phyloP scores from a whole-genome alignment of 2,329 filamentous ascomycete species.

The Xylariaceae sp. region DNA sequence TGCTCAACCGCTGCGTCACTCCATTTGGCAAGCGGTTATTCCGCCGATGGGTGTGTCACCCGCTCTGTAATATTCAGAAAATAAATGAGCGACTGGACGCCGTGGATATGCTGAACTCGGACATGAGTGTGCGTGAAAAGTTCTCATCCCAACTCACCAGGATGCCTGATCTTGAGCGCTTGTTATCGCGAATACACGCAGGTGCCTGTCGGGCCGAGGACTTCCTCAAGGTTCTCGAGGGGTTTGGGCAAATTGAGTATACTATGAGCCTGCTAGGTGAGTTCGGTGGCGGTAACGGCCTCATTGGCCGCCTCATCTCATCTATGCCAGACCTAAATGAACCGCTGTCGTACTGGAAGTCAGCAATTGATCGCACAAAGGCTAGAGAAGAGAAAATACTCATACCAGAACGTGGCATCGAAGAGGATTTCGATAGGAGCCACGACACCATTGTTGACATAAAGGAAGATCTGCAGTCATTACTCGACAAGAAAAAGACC shows the following conservation, averaged over 20 bases:
- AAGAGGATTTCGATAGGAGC: conserved; percentile 86
- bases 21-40: conserved; percentile 96
- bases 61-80: conserved; percentile 74
- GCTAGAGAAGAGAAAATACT: conserved; percentile 76
- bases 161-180: conserved; percentile 87
- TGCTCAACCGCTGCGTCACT: conserved; percentile 91
- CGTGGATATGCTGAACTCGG: conserved; percentile 85
- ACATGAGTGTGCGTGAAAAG: conserved; percentile 72
- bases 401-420: conserved; percentile 79
- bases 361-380: conserved; percentile 78
- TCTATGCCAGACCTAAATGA: conserved; percentile 79
- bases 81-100: conserved; percentile 91
- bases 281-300: conserved; percentile 69
- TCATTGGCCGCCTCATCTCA: conserved; percentile 76
- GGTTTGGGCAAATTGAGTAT: conserved; percentile 96
- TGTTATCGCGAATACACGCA: conserved; percentile 92
- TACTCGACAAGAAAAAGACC: conserved; percentile 66
- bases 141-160: conserved; percentile 85
- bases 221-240: conserved; percentile 88
- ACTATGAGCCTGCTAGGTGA: conserved; percentile 74
- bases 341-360: conserved; percentile 77
- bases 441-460: conserved; percentile 70
- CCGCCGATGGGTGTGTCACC: conserved; percentile 95
- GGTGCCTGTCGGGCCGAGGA: conserved; percentile 85
- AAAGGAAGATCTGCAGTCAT: conserved; percentile 62